phyloP scores from a whole-genome alignment of 1,284 basidiomycete species.

The Ceratobasidium sp. region DNA sequence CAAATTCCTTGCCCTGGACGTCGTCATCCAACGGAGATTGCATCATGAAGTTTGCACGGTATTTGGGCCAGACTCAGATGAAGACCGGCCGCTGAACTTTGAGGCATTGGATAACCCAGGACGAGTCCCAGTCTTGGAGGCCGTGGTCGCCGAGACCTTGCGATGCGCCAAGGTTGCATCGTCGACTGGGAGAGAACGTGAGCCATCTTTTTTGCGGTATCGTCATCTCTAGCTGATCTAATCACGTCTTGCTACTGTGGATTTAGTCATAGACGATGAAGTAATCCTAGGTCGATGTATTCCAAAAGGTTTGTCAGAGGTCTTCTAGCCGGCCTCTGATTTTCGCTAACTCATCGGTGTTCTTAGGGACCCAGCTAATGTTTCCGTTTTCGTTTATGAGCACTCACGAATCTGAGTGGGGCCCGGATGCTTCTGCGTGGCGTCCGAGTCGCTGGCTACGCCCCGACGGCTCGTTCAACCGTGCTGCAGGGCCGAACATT shows the following conservation, averaged over 20 bases:
- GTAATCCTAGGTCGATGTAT: not conserved
- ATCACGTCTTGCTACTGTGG: not conserved
- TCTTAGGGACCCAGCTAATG: slow-evolving; percentile 14
- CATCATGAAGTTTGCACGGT: slow-evolving; percentile 11
- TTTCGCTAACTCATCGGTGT: not conserved
- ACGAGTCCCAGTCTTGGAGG: slow-evolving; percentile 27
- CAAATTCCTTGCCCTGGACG: slow-evolving; percentile 19
- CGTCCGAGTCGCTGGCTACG: slow-evolving; percentile 34
- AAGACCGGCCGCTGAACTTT: slow-evolving; percentile 3
- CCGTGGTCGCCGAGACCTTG: slow-evolving; percentile 33
- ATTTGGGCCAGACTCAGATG: not conserved
- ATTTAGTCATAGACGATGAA: slow-evolving; percentile 10
- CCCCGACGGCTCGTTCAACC: slow-evolving; percentile 26
- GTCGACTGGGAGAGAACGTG: slow-evolving; percentile 2
- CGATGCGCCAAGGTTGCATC: slow-evolving; percentile 23
- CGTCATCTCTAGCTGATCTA: not conserved
- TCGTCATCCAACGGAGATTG: slow-evolving; percentile 19
- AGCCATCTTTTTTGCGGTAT: not conserved
- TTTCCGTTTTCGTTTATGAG: slow-evolving; percentile 19
- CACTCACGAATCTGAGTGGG: slow-evolving; percentile 28
- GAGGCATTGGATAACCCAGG: not conserved
- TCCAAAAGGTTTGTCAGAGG: slow-evolving; percentile 11
- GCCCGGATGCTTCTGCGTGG: slow-evolving; percentile 31
- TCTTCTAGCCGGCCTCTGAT: not conserved
- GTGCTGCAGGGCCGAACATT: slow-evolving; percentile 23